These are phyloP conservation scores for Moesziomyces sp. DNA, from an alignment of 1,284 basidiomycete species.

Conservation along the genomic window DNA sequence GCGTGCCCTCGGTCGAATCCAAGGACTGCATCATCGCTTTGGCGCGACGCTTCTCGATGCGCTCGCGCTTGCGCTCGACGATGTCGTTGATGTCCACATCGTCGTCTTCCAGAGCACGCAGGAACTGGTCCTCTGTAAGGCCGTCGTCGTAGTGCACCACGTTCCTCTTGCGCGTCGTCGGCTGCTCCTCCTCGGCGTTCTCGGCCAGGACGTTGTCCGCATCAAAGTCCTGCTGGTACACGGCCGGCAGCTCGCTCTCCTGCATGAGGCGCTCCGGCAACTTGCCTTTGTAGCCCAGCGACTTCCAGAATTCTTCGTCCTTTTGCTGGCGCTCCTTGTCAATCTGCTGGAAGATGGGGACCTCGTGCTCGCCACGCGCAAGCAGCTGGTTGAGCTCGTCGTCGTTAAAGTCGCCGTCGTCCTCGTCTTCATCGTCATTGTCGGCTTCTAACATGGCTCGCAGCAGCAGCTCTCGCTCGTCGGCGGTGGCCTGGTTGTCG, in stretches of 20 bases:
- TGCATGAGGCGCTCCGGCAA: conserved; percentile 83
- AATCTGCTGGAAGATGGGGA: conserved; percentile 82
- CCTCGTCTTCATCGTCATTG: conserved; percentile 67
- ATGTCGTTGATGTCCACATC: conserved; percentile 76
- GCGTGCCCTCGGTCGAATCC: conserved; percentile 55
- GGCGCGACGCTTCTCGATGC: conserved; percentile 62
- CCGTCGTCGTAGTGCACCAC: conserved; percentile 95
- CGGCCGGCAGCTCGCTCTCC: conserved; percentile 89
- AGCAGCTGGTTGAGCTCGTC: conserved; percentile 96
- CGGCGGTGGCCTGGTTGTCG: conserved; percentile 97
- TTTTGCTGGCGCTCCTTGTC: conserved; percentile 83
- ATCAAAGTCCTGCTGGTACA: conserved; percentile 80
- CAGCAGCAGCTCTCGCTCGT: conserved; percentile 95
- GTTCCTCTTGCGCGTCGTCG: conserved; percentile 85
- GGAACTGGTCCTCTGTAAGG: conserved; percentile 86
- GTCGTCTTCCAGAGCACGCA: conserved; percentile 82
- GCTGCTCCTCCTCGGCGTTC: conserved; percentile 70
- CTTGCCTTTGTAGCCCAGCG: conserved; percentile 74
- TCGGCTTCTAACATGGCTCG: conserved; percentile 72
- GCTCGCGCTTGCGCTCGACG: conserved; percentile 67
- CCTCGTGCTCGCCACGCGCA: conserved; percentile 85
- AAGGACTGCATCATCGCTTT: conserved; percentile 49
- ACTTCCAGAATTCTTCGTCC: conserved; percentile 78
- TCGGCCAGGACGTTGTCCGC: conserved; percentile 51
- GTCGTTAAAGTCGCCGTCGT: conserved; percentile 91